Percentiles rank a stretch among this genome's conserved stretches.
Evolutionary conservation across 2,329 filamentous ascomycete genomes (phyloP).

Genomic region (Colletotrichum magnum): DNA sequence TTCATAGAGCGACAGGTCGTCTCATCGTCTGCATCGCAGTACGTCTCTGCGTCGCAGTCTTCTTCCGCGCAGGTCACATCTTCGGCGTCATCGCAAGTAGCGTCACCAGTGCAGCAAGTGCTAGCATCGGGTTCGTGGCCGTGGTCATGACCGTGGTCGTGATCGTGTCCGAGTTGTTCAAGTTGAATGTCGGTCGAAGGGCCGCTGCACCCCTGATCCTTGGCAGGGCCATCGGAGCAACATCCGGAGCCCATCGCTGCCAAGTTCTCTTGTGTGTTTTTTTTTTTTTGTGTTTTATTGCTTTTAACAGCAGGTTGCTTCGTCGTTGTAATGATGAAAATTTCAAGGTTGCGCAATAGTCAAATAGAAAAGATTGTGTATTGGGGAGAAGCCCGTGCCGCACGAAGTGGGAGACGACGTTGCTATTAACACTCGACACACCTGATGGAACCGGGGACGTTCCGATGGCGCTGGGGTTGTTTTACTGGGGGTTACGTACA

Average conservation of each 20-base stretch:
- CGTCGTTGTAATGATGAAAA: background rate
- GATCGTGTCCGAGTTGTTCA: conserved; percentile 23
- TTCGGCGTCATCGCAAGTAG: conserved; percentile 14
- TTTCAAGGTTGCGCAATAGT: background rate
- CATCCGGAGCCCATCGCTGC: conserved; percentile 40
- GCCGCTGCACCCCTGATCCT: conserved; percentile 16
- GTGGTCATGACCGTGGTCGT: conserved; percentile 26
- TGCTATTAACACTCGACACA: background rate
- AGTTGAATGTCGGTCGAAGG: conserved; percentile 9
- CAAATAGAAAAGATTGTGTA: background rate
- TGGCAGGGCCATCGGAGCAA: conserved; percentile 37
- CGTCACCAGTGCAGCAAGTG: conserved; percentile 15
- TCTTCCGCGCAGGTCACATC: conserved; percentile 23
- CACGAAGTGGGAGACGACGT: background rate
- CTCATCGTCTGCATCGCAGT: conserved; percentile 42
- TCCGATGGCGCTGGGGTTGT: conserved; percentile 4
- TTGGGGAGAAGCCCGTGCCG: background rate
- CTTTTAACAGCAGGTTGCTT: background rate
- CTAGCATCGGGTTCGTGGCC: conserved; percentile 9
- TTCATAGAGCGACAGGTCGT: conserved; percentile 34
- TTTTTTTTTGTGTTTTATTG: background rate
- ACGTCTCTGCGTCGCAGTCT: conserved; percentile 36
- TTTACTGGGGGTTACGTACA: conserved; percentile 18
- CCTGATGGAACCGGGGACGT: conserved; percentile 11
- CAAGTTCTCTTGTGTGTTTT: background rate